A percentile compares a stretch with the other conserved stretches of the same genome.
Evolutionary conservation across 345 rosid species (phyloP).

Genomic region (Euphorbia peplus): DNA sequence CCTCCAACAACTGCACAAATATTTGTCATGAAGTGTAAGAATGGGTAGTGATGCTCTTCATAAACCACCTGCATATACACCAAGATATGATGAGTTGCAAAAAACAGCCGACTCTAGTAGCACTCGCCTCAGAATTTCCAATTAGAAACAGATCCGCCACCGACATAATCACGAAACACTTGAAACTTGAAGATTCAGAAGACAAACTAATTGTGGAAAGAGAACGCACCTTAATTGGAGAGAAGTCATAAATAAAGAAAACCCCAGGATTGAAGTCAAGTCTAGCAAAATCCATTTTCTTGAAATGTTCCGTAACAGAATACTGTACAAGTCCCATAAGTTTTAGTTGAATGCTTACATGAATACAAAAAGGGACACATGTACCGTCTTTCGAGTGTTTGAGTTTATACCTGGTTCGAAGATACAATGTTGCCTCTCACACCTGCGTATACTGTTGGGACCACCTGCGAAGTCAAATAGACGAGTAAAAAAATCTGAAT

Average conservation of each 20-base stretch:
- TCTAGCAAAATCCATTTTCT: constrained; percentile 47
- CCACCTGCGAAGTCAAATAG: constrained; percentile 54
- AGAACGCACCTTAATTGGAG: constrained; percentile 82
- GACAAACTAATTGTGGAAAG: constrained; percentile 7
- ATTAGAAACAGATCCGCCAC: constrained; percentile 1
- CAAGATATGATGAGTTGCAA: not conserved
- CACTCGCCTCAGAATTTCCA: not conserved
- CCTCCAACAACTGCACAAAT: constrained; percentile 34
- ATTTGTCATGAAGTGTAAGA: constrained; percentile 31
- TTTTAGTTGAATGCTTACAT: constrained; percentile 12
- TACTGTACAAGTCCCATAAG: constrained; percentile 42
- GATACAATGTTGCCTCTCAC: constrained; percentile 44
- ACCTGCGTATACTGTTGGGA: constrained; percentile 84
- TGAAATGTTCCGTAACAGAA: constrained; percentile 92
- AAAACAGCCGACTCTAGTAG: not conserved
- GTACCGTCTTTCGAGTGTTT: not conserved
- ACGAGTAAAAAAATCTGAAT: constrained; percentile 2
- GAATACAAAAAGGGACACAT: constrained; percentile 8
- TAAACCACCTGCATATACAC: constrained; percentile 23
- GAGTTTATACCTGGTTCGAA: constrained; percentile 29
- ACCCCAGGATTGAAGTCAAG: constrained; percentile 76
- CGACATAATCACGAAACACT: not conserved
- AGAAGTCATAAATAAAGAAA: constrained; percentile 94
- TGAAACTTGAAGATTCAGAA: constrained; percentile 7
- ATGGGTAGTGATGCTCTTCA: constrained; percentile 26